Conservation (phyloP, 2,329 filamentous ascomycete species). For the Pseudocercospora crystallina region DNA sequence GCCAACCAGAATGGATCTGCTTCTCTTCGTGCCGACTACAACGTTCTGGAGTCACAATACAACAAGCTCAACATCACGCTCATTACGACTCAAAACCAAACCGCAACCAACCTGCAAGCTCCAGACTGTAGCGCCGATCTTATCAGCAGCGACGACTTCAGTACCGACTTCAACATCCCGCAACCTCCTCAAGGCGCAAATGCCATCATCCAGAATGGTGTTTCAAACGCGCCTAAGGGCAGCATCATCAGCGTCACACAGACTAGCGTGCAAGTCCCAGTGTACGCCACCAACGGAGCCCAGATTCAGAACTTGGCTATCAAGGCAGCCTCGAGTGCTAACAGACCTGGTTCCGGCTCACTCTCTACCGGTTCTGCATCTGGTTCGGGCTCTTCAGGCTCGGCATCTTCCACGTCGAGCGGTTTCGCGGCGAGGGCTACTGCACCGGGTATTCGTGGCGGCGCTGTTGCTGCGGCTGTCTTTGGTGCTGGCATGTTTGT, state of each 20-base stretch:
- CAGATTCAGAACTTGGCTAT: constrained; percentile 65
- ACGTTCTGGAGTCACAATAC: constrained; percentile 74
- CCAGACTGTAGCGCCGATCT: constrained; percentile 66
- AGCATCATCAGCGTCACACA: constrained; percentile 59
- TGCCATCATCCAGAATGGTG: constrained; percentile 73
- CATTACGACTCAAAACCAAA: constrained; percentile 63
- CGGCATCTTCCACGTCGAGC: constrained; percentile 16
- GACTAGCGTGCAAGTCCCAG: constrained; percentile 56
- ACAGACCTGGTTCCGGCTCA: constrained; percentile 52
- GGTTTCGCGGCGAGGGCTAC: constrained; percentile 18
- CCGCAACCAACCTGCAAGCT: constrained; percentile 54
- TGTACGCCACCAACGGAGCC: constrained; percentile 58
- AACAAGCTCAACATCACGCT: constrained; percentile 68
- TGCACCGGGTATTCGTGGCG: constrained; percentile 7
- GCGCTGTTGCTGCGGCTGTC: constrained; percentile 24
- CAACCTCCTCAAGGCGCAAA: constrained; percentile 65
- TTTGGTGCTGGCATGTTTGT: constrained; percentile 28
- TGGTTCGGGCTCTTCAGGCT: constrained; percentile 3
- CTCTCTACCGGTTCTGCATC: constrained; percentile 24
- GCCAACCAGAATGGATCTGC: constrained; percentile 46
- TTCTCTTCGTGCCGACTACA: constrained; percentile 49
- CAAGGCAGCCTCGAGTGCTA: constrained; percentile 54
- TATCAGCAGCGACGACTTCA: constrained; percentile 68
- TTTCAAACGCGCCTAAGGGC: constrained; percentile 59
- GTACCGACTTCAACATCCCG: constrained; percentile 76